Conservation (phyloP, 1,139 yeast genomes). For the Kodamaea suecica region DNA sequence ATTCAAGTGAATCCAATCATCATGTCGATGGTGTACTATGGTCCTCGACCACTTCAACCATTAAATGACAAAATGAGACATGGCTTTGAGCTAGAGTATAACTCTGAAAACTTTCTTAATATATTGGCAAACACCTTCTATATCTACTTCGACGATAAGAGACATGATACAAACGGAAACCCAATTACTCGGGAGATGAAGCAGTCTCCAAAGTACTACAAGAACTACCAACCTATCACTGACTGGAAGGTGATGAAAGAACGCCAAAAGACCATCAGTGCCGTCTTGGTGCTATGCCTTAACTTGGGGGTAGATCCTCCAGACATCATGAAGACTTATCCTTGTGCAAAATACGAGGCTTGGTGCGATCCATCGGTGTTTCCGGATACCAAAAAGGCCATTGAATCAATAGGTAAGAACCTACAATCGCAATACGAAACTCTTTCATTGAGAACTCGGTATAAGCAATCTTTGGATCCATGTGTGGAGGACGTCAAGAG, state of each 20-base stretch:
- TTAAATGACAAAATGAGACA: conserved; percentile 64
- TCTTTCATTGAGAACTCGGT: conserved; percentile 79
- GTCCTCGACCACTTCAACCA: conserved; percentile 38
- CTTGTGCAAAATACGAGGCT: conserved; percentile 89
- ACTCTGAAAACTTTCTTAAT: conserved; percentile 61
- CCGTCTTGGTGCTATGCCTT: conserved; percentile 85
- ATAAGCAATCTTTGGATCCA: conserved; percentile 89
- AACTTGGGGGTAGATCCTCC: conserved; percentile 98
- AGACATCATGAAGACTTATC: conserved; percentile 88
- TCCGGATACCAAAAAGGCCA: conserved; percentile 85
- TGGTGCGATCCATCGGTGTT: conserved; percentile 90
- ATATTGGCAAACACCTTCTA: conserved; percentile 69
- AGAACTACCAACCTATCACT: conserved; percentile 63
- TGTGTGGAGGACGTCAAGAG: conserved; percentile 94
- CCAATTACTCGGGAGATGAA: conserved; percentile 64
- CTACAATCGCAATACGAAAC: conserved; percentile 89
- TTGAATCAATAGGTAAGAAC: conserved; percentile 86
- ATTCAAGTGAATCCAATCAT: conserved; percentile 1
- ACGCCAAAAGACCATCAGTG: conserved; percentile 91
- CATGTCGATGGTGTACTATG: conserved; percentile 24
- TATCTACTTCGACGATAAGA: conserved; percentile 81
- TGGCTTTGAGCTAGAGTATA: conserved; percentile 73
- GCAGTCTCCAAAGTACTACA: conserved; percentile 38
- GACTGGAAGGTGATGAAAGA: conserved; percentile 94
- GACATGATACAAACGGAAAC: conserved; percentile 88